Evolutionary conservation across 2,329 filamentous ascomycete species (phyloP), one percentile per base, ranked within the genome.

Genomic region (Fusarium equiseti): DNA sequence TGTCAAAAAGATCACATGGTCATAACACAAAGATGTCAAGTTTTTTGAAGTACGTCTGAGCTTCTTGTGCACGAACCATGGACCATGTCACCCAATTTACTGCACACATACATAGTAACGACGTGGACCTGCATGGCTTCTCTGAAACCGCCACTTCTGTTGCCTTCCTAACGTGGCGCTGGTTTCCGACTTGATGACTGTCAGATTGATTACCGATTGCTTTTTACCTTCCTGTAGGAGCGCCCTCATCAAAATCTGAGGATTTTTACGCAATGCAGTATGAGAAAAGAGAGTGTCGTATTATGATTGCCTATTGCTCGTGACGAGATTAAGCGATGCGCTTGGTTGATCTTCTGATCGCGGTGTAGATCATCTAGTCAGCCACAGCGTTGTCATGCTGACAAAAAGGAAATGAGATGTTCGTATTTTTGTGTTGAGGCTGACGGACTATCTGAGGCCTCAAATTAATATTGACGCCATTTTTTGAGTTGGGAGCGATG

Each of bases 111-210:
- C 20, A 20, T 20, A 20, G 20, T 20, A 43, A 42, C 18, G 20
- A n/a, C 50, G 50, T 42, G 50, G 35, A 44, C 42, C 15, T 11
- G 15, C 42, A 38, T 53, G 38, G 18, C 31, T 45, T 43, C 27
- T 50, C 31, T 62, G 63, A 66, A 66, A 66, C 63, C 38, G 63
- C 48, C 62, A 45, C 26, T 32, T 24, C 31, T 16, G 22, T 15
- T 40, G 63, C 48, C 63, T 66, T 62, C 63, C 63, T 51, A 62
- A 66, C 43, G 26, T 40, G 38, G 62, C 35, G 15, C 35, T 58
- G 60, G 46, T n/a, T 20, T 64, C 51, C 46, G 38, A 62, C 63
- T 62, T 20, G 20, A 26, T 24, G 22, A 44, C 24, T 26, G 44
- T 62, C 62, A 62, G n/a, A 46, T 66, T 67, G 22, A 66, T 66